Conservation (phyloP, 1,139 yeast genomes). For the Debaryomycetaceae sp. region DNA sequence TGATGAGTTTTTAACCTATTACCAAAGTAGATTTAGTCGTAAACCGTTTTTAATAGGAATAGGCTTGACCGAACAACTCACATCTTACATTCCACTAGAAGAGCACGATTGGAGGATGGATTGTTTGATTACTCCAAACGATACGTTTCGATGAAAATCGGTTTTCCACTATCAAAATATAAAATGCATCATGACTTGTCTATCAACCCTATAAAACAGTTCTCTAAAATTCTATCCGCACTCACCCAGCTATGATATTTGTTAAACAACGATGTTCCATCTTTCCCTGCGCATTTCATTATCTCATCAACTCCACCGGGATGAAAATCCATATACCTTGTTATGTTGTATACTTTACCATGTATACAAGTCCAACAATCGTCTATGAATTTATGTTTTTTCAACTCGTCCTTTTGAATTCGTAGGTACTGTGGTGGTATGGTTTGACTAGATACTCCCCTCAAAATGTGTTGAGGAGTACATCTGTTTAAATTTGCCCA, state of each 20-base stretch:
- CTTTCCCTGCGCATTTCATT: constrained; percentile 78
- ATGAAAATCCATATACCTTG: constrained; percentile 79
- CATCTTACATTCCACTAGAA: constrained; percentile 58
- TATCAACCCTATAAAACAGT: constrained; percentile 68
- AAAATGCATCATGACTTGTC: constrained; percentile 3
- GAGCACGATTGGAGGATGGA: constrained; percentile 69
- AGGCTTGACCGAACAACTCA: constrained; percentile 69
- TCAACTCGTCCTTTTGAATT: constrained; percentile 58
- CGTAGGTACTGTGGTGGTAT: constrained; percentile 47
- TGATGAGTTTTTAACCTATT: constrained; percentile 68
- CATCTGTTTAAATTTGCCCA: constrained; percentile 65
- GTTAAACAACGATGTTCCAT: constrained; percentile 77
- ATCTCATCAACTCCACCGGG: constrained; percentile 90
- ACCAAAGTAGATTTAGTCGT: constrained; percentile 26
- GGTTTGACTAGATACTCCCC: constrained; percentile 38
- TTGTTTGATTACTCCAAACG: constrained; percentile 32
- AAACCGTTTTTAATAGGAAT: constrained; percentile 58
- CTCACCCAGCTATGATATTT: constrained; percentile 89
- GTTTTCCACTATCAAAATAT: background rate
- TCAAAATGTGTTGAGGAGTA: constrained; percentile 25
- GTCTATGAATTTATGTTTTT: constrained; percentile 50
- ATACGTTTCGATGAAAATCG: background rate
- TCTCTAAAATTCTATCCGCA: constrained; percentile 74
- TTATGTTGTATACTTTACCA: constrained; percentile 80
- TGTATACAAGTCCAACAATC: constrained; percentile 88